Conservation (phyloP, 305 asterid species). For the Ruellia speciosa region DNA sequence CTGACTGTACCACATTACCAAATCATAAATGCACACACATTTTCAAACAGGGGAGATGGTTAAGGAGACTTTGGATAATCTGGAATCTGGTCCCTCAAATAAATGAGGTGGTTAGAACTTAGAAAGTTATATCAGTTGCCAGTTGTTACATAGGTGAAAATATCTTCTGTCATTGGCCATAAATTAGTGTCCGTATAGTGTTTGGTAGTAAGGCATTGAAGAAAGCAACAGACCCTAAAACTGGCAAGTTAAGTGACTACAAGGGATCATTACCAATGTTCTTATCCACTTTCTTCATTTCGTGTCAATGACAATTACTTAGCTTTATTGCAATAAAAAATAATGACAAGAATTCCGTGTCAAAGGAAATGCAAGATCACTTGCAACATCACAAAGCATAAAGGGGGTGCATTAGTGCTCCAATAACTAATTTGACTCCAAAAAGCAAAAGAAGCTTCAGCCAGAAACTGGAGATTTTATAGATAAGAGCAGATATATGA, state of each 20-base stretch:
- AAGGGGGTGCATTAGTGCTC: not conserved
- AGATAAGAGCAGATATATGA: not conserved
- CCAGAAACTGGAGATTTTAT: constrained; percentile 6
- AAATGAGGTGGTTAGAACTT: constrained; percentile 14
- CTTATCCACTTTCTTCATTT: not conserved
- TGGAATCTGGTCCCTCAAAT: constrained; percentile 15
- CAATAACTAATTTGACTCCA: constrained; percentile 12
- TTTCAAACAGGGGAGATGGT: constrained; percentile 8
- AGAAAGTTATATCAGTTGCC: not conserved
- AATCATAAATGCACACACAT: constrained; percentile 10
- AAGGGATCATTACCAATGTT: not conserved
- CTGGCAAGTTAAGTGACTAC: not conserved
- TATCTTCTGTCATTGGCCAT: not conserved
- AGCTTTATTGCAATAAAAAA: not conserved
- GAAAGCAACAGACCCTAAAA: not conserved
- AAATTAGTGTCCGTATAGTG: not conserved
- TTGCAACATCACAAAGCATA: not conserved
- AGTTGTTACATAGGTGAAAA: not conserved
- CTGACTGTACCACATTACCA: constrained; percentile 1
- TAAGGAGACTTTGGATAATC: constrained; percentile 3
- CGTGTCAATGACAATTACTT: not conserved
- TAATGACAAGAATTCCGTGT: constrained; percentile 5
- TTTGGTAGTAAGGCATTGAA: not conserved
- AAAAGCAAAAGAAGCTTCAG: constrained; percentile 12
- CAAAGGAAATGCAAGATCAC: not conserved